These are phyloP conservation scores for Aureobasidium sp. DNA, from an alignment of 2,329 filamentous ascomycete species.

Conservation along the genomic window DNA sequence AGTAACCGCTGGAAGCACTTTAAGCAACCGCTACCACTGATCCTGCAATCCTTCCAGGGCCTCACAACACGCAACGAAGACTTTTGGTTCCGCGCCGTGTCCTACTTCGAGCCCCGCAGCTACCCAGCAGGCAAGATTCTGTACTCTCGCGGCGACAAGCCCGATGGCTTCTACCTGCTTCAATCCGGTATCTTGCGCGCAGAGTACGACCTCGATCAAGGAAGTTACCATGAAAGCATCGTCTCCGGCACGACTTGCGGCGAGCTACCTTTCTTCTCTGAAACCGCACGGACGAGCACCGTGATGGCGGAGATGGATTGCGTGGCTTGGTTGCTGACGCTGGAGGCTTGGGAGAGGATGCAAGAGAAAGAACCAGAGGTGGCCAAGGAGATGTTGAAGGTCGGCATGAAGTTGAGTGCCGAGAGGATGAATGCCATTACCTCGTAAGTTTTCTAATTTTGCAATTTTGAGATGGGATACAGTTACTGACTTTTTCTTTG, in stretches of 20 bases:
- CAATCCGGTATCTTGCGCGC: constrained; percentile 83
- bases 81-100: constrained; percentile 79
- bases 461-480: background rate
- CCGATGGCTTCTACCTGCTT: constrained; percentile 82
- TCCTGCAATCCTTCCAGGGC: constrained; percentile 92
- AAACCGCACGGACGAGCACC: constrained; percentile 79
- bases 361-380: constrained; percentile 69
- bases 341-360: constrained; percentile 63
- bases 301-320: constrained; percentile 76
- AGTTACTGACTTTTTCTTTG: background rate
- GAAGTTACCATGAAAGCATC: constrained; percentile 82
- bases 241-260: constrained; percentile 92
- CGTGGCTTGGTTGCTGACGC: constrained; percentile 74
- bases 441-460: constrained; percentile 35
- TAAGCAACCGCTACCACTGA: constrained; percentile 81
- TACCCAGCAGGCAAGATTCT: constrained; percentile 64
- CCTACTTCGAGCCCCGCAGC: constrained; percentile 66
- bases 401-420: constrained; percentile 88
- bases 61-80: constrained; percentile 82
- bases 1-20: constrained; percentile 68
- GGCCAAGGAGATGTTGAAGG: constrained; percentile 73
- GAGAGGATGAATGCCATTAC: constrained; percentile 78
- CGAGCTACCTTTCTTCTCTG: constrained; percentile 91
- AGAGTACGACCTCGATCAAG: constrained; percentile 87
- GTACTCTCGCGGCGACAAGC: constrained; percentile 66